A percentile compares a stretch with the other conserved stretches of the same genome.
Conservation (phyloP, 805 yeast species). For the Candida yuanshanica region DNA sequence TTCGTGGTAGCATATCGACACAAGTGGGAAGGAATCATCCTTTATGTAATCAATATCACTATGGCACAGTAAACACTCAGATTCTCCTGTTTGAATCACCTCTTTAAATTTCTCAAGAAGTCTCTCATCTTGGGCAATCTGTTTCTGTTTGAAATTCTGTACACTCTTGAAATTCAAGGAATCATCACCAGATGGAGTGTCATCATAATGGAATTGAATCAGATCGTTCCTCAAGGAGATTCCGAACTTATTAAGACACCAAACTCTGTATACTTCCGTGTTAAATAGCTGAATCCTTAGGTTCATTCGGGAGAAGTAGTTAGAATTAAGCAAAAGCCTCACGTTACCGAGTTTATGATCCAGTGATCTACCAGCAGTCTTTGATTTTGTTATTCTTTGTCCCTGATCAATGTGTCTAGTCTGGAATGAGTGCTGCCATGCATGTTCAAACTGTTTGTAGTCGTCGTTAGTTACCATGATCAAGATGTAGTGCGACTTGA, state of each 20-base stretch:
- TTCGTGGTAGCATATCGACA: constrained; percentile 29
- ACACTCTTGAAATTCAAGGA: constrained; percentile 24
- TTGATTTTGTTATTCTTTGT: constrained; percentile 33
- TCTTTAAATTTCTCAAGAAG: constrained; percentile 15
- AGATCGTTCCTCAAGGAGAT: constrained; percentile 6
- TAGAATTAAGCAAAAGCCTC: constrained; percentile 36
- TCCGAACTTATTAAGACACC: constrained; percentile 20
- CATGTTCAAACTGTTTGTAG: constrained; percentile 56
- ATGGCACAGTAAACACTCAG: constrained; percentile 30
- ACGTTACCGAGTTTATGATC: constrained; percentile 44
- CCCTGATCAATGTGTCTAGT: constrained; percentile 51
- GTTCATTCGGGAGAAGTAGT: constrained; percentile 40
- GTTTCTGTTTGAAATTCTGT: constrained; percentile 19
- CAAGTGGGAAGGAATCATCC: constrained; percentile 26
- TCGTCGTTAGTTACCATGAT: too few species aligned
- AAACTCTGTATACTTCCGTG: constrained; percentile 17
- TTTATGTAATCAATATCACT: constrained; percentile 30
- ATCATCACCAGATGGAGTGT: background rate
- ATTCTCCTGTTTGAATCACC: constrained; percentile 18
- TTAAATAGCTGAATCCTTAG: constrained; percentile 43
- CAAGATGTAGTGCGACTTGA: too few species aligned
- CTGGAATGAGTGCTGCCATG: constrained; percentile 69
- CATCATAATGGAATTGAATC: background rate
- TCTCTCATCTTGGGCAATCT: constrained; percentile 10
- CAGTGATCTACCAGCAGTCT: constrained; percentile 34